Percentiles rank a stretch among this genome's conserved stretches.
Evolutionary conservation across 169 alveolate genomes (phyloP).

Genomic region (Eimeria mitis): DNA sequence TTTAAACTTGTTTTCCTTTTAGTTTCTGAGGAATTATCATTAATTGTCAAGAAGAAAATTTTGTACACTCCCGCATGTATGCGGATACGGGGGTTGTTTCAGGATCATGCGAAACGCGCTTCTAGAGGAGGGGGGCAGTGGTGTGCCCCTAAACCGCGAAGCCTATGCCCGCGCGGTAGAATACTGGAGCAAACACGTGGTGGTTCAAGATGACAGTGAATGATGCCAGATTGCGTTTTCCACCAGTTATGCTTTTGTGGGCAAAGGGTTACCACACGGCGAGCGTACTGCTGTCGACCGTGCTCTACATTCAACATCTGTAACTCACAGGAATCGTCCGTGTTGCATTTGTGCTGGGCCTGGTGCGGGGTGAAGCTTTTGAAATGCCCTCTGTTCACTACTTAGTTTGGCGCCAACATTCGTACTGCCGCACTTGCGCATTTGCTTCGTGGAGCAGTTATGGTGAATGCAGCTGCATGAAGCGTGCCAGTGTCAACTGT

Average conservation of each 20-base stretch:
- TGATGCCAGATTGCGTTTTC: background rate
- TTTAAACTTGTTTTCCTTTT: too few species aligned
- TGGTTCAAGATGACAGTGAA: constrained; percentile 84
- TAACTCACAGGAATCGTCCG: background rate
- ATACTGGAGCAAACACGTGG: constrained; percentile 97
- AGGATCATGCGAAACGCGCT: constrained; percentile 97
- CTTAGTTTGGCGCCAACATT: background rate
- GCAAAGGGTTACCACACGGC: background rate
- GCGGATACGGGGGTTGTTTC: background rate
- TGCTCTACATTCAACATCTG: background rate
- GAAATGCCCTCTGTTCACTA: background rate
- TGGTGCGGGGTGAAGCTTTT: background rate
- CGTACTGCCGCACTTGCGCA: too few species aligned
- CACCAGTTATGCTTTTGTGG: background rate
- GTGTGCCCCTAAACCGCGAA: constrained; percentile 96
- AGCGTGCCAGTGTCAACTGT: background rate
- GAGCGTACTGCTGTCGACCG: background rate
- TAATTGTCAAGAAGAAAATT: background rate
- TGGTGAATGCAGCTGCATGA: background rate
- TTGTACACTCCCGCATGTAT: background rate
- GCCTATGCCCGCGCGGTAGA: constrained; percentile 96
- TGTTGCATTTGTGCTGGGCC: background rate
- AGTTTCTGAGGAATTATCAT: background rate
- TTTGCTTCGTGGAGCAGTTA: background rate
- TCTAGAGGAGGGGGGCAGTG: constrained; percentile 99